Evolutionary conservation across 176 grass and related monocot genomes (phyloP).

Genomic region (Oryza coarctata): DNA sequence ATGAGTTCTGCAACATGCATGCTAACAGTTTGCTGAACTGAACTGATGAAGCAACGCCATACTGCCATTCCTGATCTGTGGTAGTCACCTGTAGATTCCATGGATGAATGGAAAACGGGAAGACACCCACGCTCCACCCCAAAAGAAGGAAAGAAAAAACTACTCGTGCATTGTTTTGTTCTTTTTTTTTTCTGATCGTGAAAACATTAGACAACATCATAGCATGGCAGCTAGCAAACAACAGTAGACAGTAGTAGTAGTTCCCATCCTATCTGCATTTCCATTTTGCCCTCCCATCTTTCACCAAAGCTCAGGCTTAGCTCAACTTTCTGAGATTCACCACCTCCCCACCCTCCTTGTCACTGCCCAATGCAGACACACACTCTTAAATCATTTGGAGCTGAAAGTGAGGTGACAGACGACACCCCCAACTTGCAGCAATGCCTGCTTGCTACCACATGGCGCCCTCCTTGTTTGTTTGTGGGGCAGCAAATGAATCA

Average conservation of each 20-base stretch:
- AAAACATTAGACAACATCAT: background rate
- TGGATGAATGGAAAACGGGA: background rate
- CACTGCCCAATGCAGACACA: background rate
- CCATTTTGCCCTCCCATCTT: background rate
- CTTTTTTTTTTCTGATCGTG: background rate
- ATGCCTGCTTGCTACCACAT: slow-evolving; percentile 14
- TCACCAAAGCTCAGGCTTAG: background rate
- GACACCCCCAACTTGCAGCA: slow-evolving; percentile 32
- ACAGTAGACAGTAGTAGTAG: background rate
- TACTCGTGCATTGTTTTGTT: background rate
- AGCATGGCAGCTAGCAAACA: background rate
- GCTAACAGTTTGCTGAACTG: background rate
- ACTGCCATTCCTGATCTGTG: background rate
- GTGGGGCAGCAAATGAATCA: background rate
- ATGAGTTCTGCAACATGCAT: background rate
- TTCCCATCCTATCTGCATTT: background rate
- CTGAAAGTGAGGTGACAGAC: slow-evolving; percentile 17
- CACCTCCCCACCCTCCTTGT: background rate
- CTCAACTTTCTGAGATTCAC: background rate
- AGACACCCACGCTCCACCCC: background rate
- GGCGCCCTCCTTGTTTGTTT: slow-evolving; percentile 11
- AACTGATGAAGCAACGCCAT: background rate
- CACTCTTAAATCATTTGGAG: slow-evolving; percentile 20
- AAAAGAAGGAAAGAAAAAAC: background rate
- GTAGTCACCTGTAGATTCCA: background rate